Conservation (phyloP, 2,329 filamentous ascomycete species). For the Stemphylium vesicarium region DNA sequence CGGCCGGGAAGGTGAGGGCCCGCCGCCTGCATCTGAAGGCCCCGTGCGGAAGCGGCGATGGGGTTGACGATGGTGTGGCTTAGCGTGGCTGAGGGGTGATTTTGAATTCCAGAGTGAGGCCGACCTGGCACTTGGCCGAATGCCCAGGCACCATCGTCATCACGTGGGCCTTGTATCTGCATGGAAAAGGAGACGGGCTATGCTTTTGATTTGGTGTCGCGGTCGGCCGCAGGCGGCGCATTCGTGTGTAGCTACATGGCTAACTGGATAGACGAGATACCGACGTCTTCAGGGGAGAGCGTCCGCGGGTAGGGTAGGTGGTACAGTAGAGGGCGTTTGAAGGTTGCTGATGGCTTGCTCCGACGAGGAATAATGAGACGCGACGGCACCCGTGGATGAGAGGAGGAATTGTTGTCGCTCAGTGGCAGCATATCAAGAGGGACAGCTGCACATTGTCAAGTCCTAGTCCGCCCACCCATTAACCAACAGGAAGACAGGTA, state of each 20-base stretch:
- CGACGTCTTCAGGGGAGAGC: no score
- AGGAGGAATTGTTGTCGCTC: background rate
- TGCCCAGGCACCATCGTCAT: conserved; percentile 2
- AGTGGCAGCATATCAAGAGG: background rate
- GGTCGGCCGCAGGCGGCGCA: conserved; percentile 9
- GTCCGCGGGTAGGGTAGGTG: background rate
- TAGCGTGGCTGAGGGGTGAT: conserved; percentile 7
- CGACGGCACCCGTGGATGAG: background rate
- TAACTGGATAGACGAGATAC: background rate
- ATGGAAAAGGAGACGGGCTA: conserved; percentile 4
- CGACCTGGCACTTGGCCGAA: background rate
- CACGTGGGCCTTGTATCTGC: conserved; percentile 16
- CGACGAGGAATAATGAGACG: background rate
- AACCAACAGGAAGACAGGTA: conserved; percentile 6
- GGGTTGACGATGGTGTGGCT: conserved; percentile 11
- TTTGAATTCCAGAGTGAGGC: conserved; percentile 1
- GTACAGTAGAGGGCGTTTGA: background rate
- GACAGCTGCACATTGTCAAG: background rate
- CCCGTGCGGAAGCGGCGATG: conserved; percentile 9
- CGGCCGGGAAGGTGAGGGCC: conserved; percentile 9
- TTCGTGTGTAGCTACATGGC: conserved; percentile 1
- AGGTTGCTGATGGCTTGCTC: background rate
- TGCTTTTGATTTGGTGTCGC: background rate
- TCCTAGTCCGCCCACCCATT: no score
- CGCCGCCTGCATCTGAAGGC: conserved; percentile 10